A percentile compares a stretch with the other conserved stretches of the same genome.
Conservation (phyloP, 208 protist species). For the Trypanosoma boissoni region DNA sequence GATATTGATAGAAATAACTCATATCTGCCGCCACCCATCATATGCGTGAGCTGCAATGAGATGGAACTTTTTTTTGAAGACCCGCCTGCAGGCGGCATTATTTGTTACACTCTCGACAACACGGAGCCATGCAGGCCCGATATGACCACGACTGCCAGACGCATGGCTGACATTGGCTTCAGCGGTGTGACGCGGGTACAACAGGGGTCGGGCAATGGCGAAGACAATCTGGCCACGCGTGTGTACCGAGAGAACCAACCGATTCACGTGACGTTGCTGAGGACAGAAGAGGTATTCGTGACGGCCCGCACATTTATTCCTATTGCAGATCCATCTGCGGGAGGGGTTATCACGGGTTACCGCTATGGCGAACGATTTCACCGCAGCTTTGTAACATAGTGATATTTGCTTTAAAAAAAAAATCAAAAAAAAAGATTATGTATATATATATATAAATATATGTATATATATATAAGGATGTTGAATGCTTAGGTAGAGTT, state of each 20-base stretch:
- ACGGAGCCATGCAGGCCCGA: conserved; percentile 62
- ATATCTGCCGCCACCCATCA: conserved; percentile 60
- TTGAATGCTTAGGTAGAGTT: too few species aligned
- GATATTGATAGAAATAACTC: conserved; percentile 27
- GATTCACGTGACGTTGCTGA: conserved; percentile 64
- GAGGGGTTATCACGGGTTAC: conserved; percentile 51
- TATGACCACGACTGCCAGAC: conserved; percentile 42
- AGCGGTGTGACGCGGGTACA: neutral
- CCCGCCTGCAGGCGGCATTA: conserved; percentile 48
- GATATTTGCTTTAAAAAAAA: conserved; percentile 13
- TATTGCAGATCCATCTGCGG: conserved; percentile 38
- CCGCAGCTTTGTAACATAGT: conserved; percentile 47
- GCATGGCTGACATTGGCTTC: conserved; percentile 18
- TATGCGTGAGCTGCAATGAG: conserved; percentile 72
- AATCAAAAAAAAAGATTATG: conserved; percentile 5
- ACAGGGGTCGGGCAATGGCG: neutral
- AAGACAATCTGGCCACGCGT: conserved; percentile 40
- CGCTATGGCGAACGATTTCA: conserved; percentile 69
- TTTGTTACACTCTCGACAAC: conserved; percentile 79
- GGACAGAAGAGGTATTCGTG: conserved; percentile 50
- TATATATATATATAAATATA: neutral
- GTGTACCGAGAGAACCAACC: conserved; percentile 50
- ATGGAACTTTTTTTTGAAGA: conserved; percentile 75
- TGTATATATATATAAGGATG: neutral
- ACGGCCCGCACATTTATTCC: conserved; percentile 77